Conservation (phyloP, 1,284 basidiomycete species). For the Rhodotorula sp. region DNA sequence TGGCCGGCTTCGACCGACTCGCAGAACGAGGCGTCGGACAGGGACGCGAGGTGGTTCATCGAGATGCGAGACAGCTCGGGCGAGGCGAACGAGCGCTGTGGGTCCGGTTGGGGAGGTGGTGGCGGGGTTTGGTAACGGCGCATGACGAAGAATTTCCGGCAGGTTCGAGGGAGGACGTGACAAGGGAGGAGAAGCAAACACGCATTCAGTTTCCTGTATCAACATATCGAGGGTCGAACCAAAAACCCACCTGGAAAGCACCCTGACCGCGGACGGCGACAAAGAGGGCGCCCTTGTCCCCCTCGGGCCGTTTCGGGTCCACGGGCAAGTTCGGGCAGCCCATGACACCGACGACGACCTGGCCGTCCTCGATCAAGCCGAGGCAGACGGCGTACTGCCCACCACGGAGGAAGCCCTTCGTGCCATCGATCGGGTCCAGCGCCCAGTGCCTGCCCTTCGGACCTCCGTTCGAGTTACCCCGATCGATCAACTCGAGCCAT, state of each 20-base stretch:
- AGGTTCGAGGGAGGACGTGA: no score
- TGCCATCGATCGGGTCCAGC: conserved; percentile 88
- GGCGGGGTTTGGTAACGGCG: no score
- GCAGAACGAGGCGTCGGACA: conserved; percentile 67
- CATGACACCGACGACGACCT: conserved; percentile 85
- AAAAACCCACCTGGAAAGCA: conserved; percentile 63
- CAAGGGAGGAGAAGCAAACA: no score
- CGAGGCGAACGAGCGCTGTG: conserved; percentile 42
- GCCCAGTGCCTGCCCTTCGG: conserved; percentile 70
- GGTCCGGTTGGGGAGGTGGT: background rate
- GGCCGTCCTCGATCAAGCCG: conserved; percentile 79
- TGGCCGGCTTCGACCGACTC: conserved; percentile 94
- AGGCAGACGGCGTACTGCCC: conserved; percentile 98
- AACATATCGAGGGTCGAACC: no score
- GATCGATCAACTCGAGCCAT: conserved; percentile 80
- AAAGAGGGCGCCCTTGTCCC: conserved; percentile 74
- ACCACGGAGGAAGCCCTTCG: conserved; percentile 92
- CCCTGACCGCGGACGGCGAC: conserved; percentile 79
- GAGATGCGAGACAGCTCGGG: conserved; percentile 35
- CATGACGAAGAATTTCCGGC: no score
- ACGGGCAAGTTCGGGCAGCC: conserved; percentile 85
- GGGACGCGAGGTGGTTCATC: conserved; percentile 47
- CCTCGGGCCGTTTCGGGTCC: conserved; percentile 62
- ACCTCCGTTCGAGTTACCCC: conserved; percentile 78
- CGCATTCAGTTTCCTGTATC: no score